These are phyloP conservation scores for Heterobasidion occidentale DNA, from an alignment of 1,284 basidiomycete genomes.

Conservation along the genomic window DNA sequence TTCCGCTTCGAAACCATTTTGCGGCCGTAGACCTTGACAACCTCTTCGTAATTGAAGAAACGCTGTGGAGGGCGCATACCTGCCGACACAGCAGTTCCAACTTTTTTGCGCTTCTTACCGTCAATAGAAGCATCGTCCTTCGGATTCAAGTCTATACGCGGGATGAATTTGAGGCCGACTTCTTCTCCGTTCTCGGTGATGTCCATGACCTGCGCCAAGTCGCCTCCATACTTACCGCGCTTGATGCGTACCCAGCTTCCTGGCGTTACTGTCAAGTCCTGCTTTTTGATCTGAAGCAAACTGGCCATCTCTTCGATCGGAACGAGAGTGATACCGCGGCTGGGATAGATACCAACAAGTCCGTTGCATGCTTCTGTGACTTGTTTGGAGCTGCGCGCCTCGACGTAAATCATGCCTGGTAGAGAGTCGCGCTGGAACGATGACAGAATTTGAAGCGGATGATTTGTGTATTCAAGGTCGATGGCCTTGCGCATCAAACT, in stretches of 20 bases:
- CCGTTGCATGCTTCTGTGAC: constrained; percentile 84
- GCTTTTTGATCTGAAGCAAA: constrained; percentile 92
- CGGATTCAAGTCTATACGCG: constrained; percentile 93
- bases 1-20: constrained; percentile 69
- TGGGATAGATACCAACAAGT: constrained; percentile 87
- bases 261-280: constrained; percentile 77
- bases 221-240: constrained; percentile 90
- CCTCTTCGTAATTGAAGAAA: constrained; percentile 93
- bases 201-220: constrained; percentile 94
- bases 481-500: constrained; percentile 92
- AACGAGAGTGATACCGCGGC: constrained; percentile 77
- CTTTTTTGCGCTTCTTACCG: constrained; percentile 68
- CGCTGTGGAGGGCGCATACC: constrained; percentile 81
- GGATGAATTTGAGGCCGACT: constrained; percentile 90
- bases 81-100: constrained; percentile 29
- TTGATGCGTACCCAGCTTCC: constrained; percentile 96
- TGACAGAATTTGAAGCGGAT: constrained; percentile 80
- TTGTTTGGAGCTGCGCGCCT: constrained; percentile 83
- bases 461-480: constrained; percentile 69
- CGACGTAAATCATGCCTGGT: constrained; percentile 93
- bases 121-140: constrained; percentile 68
- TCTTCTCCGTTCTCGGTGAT: constrained; percentile 92
- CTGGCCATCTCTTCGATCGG: constrained; percentile 99
- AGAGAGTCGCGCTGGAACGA: constrained; percentile 96
- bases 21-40: constrained; percentile 80